These are phyloP conservation scores for Ampelomyces quisqualis DNA, from an alignment of 2,329 filamentous ascomycete species.

Conservation along the genomic window DNA sequence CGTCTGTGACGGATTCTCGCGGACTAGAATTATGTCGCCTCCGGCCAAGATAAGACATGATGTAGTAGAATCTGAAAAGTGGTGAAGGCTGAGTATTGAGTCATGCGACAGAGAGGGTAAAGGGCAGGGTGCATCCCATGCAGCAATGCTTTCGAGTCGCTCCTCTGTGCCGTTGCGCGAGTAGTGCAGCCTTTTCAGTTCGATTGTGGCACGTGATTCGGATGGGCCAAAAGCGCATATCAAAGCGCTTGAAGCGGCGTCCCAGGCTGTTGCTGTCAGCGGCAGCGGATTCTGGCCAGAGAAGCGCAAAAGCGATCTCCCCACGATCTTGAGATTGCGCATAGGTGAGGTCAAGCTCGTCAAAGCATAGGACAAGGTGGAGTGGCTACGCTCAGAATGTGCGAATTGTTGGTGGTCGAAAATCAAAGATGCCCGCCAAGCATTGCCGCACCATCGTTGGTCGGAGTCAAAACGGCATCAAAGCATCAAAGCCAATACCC, in stretches of 20 bases:
- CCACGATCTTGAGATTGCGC: slow-evolving; percentile 84
- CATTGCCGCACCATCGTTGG: slow-evolving; percentile 2
- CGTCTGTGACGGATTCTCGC: slow-evolving; percentile 65
- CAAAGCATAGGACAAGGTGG: background rate
- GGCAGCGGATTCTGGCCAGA: slow-evolving; percentile 56
- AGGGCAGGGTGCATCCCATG: slow-evolving; percentile 85
- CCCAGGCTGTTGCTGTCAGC: slow-evolving; percentile 81
- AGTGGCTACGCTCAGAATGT: background rate
- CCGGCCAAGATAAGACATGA: slow-evolving; percentile 83
- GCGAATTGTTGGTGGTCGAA: slow-evolving; percentile 18
- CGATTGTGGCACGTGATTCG: slow-evolving; percentile 67
- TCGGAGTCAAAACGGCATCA: background rate
- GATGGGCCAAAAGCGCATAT: slow-evolving; percentile 85
- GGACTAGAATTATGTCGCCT: slow-evolving; percentile 85
- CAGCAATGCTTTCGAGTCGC: slow-evolving; percentile 60
- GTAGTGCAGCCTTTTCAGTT: slow-evolving; percentile 61
- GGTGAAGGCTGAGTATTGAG: slow-evolving; percentile 74
- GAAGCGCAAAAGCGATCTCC: slow-evolving; percentile 63
- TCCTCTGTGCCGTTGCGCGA: slow-evolving; percentile 46
- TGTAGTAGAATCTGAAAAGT: slow-evolving; percentile 76
- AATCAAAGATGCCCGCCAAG: slow-evolving; percentile 12
- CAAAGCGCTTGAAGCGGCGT: slow-evolving; percentile 72
- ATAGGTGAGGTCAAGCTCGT: slow-evolving; percentile 56
- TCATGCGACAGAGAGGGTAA: slow-evolving; percentile 74
- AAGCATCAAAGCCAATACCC: background rate